Conservation (phyloP, 1,139 yeast genomes). For the Pichia sp. region DNA sequence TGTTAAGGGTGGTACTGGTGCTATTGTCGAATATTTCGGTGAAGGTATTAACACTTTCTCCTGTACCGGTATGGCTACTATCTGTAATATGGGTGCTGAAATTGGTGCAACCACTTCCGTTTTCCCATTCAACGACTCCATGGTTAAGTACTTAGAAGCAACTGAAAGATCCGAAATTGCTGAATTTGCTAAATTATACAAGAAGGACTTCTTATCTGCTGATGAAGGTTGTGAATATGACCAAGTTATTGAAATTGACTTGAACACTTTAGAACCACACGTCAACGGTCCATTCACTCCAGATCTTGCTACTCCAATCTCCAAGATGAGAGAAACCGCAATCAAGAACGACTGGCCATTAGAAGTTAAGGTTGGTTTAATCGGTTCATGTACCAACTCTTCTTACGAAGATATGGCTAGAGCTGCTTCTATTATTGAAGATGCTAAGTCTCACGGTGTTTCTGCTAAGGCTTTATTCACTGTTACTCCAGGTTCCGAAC, state of each 20-base stretch:
- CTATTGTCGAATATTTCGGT: slow-evolving; percentile 96
- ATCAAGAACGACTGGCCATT: slow-evolving; percentile 87
- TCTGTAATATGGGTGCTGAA: slow-evolving; percentile 99
- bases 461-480: slow-evolving; percentile 86
- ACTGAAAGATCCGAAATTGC: slow-evolving; percentile 83
- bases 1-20: slow-evolving; percentile 99
- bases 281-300: slow-evolving; percentile 99
- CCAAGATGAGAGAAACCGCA: slow-evolving; percentile 86
- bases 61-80: slow-evolving; percentile 99
- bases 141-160: slow-evolving; percentile 83
- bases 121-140: slow-evolving; percentile 92
- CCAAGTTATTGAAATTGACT: slow-evolving; percentile 90
- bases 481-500: slow-evolving; percentile 99
- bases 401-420: slow-evolving; percentile 99
- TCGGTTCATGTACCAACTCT: slow-evolving; percentile 99
- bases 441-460: slow-evolving; percentile 87
- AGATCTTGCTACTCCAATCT: slow-evolving; percentile 95
- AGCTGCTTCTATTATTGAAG: slow-evolving; percentile 88
- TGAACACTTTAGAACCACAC: slow-evolving; percentile 93
- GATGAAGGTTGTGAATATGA: slow-evolving; percentile 96
- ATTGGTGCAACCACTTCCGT: slow-evolving; percentile 98
- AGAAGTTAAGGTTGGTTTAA: slow-evolving; percentile 91
- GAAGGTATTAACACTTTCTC: slow-evolving; percentile 94
- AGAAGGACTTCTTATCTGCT: slow-evolving; percentile 74
- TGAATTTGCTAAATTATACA: slow-evolving; percentile 68